Base-by-base conservation (phyloP, 2,329 filamentous ascomycete species). In the Xylaria digitata region DNA sequence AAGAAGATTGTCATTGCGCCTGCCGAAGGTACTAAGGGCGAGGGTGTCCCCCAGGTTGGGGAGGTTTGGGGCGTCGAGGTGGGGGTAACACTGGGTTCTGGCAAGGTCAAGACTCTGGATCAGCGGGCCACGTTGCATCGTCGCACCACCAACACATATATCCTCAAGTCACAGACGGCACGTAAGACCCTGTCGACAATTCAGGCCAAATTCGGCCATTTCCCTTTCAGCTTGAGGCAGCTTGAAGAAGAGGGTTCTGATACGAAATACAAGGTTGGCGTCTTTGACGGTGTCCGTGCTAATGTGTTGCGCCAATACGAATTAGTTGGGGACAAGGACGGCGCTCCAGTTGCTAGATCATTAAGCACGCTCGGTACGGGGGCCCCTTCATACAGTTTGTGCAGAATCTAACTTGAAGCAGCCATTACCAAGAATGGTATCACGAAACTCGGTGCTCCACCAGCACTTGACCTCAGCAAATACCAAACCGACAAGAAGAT, bases 61-160 rank as follows among this genome's bases (percentile, higher is more conserved):
- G 96, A 99, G 80, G 94, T 97, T 68, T 99, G 96, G 96, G 96
- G 96, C 81, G 93, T 99, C 62, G 96, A 99, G 86, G 89, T 97
- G 79, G 95, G 95, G 74, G 89, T 99, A 78, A 96, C 92, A 81
- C 84, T 96, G 75, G 94, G 94, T 71, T 90, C 89, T 69, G 96
- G 96, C 79, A 99, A 99, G 86, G 92, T 97, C 81, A 99, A 98
- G 90, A 90, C 86, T 74, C 85, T 97, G 68, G 89, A 93, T 77
- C 91, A 96, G 82, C 90, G 96, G 71, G 85, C 96, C 58, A 99
- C 96, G 54, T 88, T 99, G 72, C 94, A 98, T 84, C 93, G 95
- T 78, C 92, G 95, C 76, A 98, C 96, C 65, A 90, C 89, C 73
- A 94, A 93, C 74, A 97, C 93, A 68, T 97, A 97, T 82, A 90